Base-by-base conservation (phyloP, 164 flowering plant species). In the Tinospora cordifolia region DNA sequence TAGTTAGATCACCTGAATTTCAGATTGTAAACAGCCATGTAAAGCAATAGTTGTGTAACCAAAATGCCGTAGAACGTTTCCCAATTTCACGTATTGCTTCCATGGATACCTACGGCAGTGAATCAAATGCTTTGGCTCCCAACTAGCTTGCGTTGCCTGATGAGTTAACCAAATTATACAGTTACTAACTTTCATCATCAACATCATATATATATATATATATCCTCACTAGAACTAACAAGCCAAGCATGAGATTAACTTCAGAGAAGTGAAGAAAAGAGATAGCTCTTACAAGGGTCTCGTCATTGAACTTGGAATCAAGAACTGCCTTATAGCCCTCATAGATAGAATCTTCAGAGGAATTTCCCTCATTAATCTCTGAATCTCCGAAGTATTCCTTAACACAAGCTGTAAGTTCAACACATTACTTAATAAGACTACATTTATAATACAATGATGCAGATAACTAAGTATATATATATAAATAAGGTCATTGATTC, bases 121-220 rank as follows among this genome's bases (percentile, higher is more conserved):
- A 62, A 81, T 80, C 26, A 88, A 83, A 62, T 86, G 87, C 79
- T 92, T 85, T 36, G 97, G 98, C 81, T 94, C 97, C 98, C 98
- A 94, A 75, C 96, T 90, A 21, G 98, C 95, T 77, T 91, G 80
- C 68, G 84, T 66, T 62, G 98, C 98, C 98, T 91, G 77, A 38
- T 47, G 66, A 62, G 36, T 9, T 44, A 59, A 69, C 72, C 66
- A 38, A 14, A 51, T 34, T 27, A 8, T 17, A 14, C 12, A 44
- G n/a, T 14, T n/a, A n/a, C n/a, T n/a, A n/a, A n/a, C n/a, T 70
- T 14, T 62, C 59, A 62, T 62, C 2, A 62, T 11, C 30, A 22
- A 34, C 1, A 41, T 5, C 21, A 5, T 8, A 11, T 4, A 30
- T 30, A 30, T 8, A 12, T 25, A 24, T 14, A 11, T 30, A 30